Base-by-base conservation (phyloP, 192 early-diverging fungal species). In the Phycomyces blakesleeanus region DNA sequence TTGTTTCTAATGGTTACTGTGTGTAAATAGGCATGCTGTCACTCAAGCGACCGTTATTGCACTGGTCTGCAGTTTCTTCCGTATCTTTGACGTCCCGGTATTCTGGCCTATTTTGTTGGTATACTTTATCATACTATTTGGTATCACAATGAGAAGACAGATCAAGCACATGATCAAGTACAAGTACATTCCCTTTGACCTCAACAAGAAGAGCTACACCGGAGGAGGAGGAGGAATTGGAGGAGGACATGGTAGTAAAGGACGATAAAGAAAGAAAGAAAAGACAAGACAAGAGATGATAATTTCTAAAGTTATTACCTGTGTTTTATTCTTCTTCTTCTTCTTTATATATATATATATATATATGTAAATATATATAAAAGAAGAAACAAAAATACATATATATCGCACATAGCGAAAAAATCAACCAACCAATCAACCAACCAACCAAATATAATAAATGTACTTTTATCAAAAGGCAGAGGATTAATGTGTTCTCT, bases 21-120 rank as follows among this genome's bases (percentile, higher is more conserved):
- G 18, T 38, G 12, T 27, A 47, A 27, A 49, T 20, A 93, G 91
- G 91, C 82, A 89, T 75, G 84, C 86, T 57, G 83, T 90, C 40
- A 96, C 91, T 12, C 77, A 88, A 67, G 92, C 93, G 0, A 86
- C 93, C 42, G 39, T 86, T 49, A 85, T 95, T 59, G 87, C 96
- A 14, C 75, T 96, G 47, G 74, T 92, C 37, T 95, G 94, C 81
- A 91, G 93, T 49, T 82, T 96, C 66, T 88, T 94, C 75, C 59
- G 83, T n/a, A 69, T 91, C 51, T 88, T 98, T 69, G 95, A 99
- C 67, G 84, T 99, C 47, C 97, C 97, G 14, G 97, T 99, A 5
- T 99, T 93, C 78, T 99, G 97, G 97, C 97, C 97, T 3, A 98
- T 98, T 67, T 83, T 98, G 27, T 75, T 98, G 76, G 80, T 98